Evolutionary conservation across 73 alveolate species (phyloP).

Genomic region (Urostyla sp.): DNA sequence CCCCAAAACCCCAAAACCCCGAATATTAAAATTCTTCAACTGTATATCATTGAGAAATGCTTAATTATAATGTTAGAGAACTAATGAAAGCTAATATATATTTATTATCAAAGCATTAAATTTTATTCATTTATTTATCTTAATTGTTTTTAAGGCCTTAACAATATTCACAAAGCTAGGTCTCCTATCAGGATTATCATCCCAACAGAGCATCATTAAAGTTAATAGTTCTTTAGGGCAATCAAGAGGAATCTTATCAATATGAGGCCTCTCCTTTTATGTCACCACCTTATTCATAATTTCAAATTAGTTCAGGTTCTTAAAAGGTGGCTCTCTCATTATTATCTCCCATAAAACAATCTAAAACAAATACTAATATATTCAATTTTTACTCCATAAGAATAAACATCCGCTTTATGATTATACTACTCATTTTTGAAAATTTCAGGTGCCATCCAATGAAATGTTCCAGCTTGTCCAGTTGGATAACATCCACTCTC

Average conservation of each 20-base stretch:
- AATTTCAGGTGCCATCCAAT: conserved; percentile 99
- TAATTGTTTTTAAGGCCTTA: conserved; percentile 62
- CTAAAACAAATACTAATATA: conserved; percentile 9
- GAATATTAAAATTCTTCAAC: no score
- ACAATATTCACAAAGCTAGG: conserved; percentile 84
- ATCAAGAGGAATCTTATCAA: conserved; percentile 71
- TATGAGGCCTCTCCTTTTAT: conserved; percentile 82
- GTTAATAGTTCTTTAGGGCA: conserved; percentile 79
- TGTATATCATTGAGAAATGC: no score
- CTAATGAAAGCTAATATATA: no score
- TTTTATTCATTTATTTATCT: conserved; percentile 6
- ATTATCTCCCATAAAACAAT: conserved; percentile 95
- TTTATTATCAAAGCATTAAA: no score
- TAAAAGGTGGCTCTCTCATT: conserved; percentile 90
- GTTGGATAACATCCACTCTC: conserved; percentile 66
- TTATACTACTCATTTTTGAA: conserved; percentile 86
- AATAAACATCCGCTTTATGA: conserved; percentile 96
- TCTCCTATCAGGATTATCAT: conserved; percentile 81
- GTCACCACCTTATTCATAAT: conserved; percentile 29
- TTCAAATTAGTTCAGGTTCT: conserved; percentile 1
- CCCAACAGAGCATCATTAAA: conserved; percentile 89
- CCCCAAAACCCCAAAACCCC: no score
- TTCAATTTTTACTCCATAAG: conserved; percentile 83
- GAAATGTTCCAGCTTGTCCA: conserved; percentile 87
- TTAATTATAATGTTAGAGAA: no score